phyloP scores from a whole-genome alignment of 768 basidiomycete species.

The Boletus rubroflammeus region DNA sequence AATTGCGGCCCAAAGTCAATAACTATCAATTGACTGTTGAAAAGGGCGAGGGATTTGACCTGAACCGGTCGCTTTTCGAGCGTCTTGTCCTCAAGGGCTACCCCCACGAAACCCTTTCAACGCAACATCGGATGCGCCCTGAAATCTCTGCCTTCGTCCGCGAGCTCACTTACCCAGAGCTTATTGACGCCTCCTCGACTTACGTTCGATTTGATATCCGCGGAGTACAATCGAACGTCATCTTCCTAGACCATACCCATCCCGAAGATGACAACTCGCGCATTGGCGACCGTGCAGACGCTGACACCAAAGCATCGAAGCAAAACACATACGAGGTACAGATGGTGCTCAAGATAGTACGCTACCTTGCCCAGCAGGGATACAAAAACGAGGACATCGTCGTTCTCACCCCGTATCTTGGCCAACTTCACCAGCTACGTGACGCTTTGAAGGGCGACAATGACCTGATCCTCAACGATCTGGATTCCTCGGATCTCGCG shows the following conservation, averaged over 20 bases:
- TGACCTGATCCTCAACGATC: conserved; percentile 60
- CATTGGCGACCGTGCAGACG: conserved; percentile 44
- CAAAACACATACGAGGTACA: conserved; percentile 55
- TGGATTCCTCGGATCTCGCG: conserved; percentile 56
- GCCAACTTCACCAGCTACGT: conserved; percentile 52
- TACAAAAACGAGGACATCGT: conserved; percentile 60
- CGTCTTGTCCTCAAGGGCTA: conserved; percentile 53
- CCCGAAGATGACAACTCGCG: conserved; percentile 48
- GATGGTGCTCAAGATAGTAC: conserved; percentile 64
- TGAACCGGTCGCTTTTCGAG: conserved; percentile 55
- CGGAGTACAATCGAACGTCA: conserved; percentile 53
- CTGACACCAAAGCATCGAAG: conserved; percentile 49
- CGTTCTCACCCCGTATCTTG: conserved; percentile 68
- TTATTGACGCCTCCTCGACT: conserved; percentile 52
- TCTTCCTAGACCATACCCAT: conserved; percentile 58
- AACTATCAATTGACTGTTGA: conserved; percentile 62
- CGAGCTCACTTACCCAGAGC: conserved; percentile 63
- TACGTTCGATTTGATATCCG: conserved; percentile 44
- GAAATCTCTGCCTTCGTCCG: conserved; percentile 65
- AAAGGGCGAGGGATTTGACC: conserved; percentile 63
- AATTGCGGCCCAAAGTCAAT: conserved; percentile 70
- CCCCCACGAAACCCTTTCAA: conserved; percentile 51
- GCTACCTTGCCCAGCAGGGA: conserved; percentile 65
- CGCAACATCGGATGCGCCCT: conserved; percentile 73
- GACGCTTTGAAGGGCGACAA: conserved; percentile 40